These are phyloP conservation scores for Ophiostoma perfectum DNA, from an alignment of 2,329 filamentous ascomycete genomes.

Conservation along the genomic window DNA sequence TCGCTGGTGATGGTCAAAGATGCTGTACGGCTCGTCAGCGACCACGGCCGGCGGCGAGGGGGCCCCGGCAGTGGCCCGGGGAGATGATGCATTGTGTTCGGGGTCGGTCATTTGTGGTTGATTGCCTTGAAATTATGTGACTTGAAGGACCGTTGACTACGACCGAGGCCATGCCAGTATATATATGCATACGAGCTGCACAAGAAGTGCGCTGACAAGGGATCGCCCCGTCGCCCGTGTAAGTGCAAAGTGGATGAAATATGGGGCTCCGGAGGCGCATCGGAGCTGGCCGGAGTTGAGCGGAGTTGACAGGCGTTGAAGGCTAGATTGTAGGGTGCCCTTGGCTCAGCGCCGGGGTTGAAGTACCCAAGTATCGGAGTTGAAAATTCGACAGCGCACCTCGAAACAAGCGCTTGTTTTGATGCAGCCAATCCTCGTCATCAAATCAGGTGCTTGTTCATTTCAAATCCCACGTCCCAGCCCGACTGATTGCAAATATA, in stretches of 20 bases:
- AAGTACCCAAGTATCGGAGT: not conserved
- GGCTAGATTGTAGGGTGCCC: not conserved
- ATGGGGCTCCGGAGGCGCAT: slow-evolving; percentile 10
- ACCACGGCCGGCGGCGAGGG: not conserved
- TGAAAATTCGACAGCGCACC: no score
- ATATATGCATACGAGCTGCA: slow-evolving; percentile 7
- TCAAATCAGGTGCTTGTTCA: no score
- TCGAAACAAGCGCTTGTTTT: no score
- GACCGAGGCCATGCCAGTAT: not conserved
- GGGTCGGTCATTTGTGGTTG: not conserved
- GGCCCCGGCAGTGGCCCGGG: not conserved
- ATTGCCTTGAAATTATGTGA: not conserved
- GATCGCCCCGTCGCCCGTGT: not conserved
- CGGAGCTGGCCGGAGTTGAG: slow-evolving; percentile 5
- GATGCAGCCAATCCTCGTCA: no score
- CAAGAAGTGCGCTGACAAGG: not conserved
- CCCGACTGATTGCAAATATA: no score
- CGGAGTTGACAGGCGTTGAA: not conserved
- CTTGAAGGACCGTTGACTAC: not conserved
- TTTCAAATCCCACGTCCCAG: no score
- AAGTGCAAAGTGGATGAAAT: slow-evolving; percentile 10
- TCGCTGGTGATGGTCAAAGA: slow-evolving; percentile 48
- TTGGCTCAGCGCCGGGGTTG: not conserved
- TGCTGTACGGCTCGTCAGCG: slow-evolving; percentile 39
- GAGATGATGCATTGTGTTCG: not conserved